A percentile compares a stretch with the other conserved stretches of the same genome.
phyloP scores from a whole-genome alignment of 2,329 filamentous ascomycete genomes.

The Cercospora sojina region DNA sequence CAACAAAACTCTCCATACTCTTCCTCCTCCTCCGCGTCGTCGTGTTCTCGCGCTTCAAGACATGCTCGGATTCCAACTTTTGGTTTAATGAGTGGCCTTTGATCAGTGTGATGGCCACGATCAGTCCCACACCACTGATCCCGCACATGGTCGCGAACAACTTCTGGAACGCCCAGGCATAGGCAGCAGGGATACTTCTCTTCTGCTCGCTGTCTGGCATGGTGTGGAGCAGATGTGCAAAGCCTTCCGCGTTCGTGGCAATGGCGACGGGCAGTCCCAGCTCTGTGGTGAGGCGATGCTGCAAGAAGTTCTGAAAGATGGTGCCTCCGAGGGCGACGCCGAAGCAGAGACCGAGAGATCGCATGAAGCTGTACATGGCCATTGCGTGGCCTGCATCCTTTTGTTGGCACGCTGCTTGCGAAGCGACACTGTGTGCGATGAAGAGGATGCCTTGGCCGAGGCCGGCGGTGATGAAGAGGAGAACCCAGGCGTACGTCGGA shows the following conservation, averaged over 20 bases:
- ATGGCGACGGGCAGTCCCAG: conserved; percentile 19
- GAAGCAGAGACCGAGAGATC: conserved; percentile 51
- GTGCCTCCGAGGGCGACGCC: conserved; percentile 48
- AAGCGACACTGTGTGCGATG: conserved; percentile 45
- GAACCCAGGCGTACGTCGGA: conserved; percentile 43
- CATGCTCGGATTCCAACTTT: conserved; percentile 18
- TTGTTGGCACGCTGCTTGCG: conserved; percentile 40
- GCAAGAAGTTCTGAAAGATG: conserved; percentile 43
- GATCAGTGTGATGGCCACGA: conserved; percentile 17
- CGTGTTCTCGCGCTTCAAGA: conserved; percentile 1
- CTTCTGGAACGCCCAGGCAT: conserved; percentile 27
- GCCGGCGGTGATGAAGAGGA: conserved; percentile 45
- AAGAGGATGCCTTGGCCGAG: conserved; percentile 48
- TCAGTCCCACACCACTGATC: conserved; percentile 28
- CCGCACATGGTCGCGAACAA: conserved; percentile 30
- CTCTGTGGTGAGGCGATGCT: conserved; percentile 11
- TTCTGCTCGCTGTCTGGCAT: conserved; percentile 21
- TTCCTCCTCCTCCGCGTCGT: too few species aligned
- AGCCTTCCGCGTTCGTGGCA: conserved; percentile 28
- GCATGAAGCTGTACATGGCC: conserved; percentile 48
- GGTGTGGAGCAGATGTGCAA: conserved; percentile 21
- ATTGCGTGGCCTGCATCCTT: conserved; percentile 42
- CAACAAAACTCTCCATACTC: not conserved
- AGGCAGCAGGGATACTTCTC: conserved; percentile 18
- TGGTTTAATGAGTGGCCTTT: conserved; percentile 23